Conservation (phyloP, 208 protist species). For the Giardia muris region DNA sequence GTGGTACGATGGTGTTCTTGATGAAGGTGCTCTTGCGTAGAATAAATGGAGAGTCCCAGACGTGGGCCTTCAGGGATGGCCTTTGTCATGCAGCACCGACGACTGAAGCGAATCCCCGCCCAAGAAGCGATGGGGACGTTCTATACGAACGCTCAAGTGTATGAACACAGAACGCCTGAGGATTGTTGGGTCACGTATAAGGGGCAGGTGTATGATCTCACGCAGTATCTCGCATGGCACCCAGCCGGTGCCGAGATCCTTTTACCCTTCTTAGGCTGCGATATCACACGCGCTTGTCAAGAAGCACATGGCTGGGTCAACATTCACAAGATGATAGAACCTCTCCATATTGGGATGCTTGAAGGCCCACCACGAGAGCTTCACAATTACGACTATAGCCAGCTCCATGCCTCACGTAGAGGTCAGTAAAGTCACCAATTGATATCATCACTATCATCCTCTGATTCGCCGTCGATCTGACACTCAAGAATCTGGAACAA, state of each 20-base stretch:
- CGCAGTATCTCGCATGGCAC: background rate
- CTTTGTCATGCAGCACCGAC: background rate
- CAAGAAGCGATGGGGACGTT: background rate
- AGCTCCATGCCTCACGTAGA: too few species aligned
- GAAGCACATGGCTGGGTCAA: background rate
- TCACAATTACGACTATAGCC: background rate
- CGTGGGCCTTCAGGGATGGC: background rate
- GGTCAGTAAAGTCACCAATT: too few species aligned
- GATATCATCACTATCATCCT: too few species aligned
- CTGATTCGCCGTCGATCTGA: too few species aligned
- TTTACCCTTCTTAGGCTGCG: background rate
- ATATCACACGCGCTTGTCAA: background rate
- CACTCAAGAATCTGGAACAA: too few species aligned
- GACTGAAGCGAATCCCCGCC: background rate
- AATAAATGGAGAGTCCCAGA: background rate
- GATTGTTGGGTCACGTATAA: constrained; percentile 14
- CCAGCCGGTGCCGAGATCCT: background rate
- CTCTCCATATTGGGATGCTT: background rate
- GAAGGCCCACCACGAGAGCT: background rate
- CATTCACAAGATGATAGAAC: background rate
- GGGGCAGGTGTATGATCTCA: background rate
- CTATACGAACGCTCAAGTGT: background rate
- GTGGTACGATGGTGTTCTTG: background rate
- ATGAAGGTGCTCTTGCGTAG: background rate
- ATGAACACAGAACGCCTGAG: background rate